phyloP scores from a whole-genome alignment of 192 early-diverging fungal species.

The Umbelopsis vinacea region DNA sequence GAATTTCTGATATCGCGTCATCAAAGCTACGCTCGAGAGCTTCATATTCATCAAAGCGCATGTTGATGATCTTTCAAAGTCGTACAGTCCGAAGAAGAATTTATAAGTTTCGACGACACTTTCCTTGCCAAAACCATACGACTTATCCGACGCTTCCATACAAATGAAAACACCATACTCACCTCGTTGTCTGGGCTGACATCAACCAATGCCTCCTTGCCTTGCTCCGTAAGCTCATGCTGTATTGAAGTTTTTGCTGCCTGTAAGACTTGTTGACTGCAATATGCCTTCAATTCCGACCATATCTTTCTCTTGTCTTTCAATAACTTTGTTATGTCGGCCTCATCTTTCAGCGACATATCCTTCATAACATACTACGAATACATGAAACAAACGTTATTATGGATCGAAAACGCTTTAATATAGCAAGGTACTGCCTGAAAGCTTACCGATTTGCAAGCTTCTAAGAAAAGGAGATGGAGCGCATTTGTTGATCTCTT shows the following conservation, averaged over 20 bases:
- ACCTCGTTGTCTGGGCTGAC: slow-evolving; percentile 31
- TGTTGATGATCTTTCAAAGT: slow-evolving; percentile 27
- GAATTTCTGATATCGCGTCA: slow-evolving; percentile 28
- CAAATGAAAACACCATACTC: slow-evolving; percentile 5
- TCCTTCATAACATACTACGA: slow-evolving; percentile 1
- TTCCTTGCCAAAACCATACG: neutral
- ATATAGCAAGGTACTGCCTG: too few relatives aligned
- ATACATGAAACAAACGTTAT: neutral
- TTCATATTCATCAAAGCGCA: slow-evolving; percentile 33
- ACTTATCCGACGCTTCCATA: neutral
- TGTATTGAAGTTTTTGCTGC: slow-evolving; percentile 11
- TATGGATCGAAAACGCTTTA: too few relatives aligned
- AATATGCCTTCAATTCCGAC: slow-evolving; percentile 11
- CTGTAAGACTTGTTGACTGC: neutral
- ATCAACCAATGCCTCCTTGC: slow-evolving; percentile 24
- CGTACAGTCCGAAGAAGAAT: neutral
- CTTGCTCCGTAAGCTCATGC: slow-evolving; percentile 18
- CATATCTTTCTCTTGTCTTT: slow-evolving; percentile 27
- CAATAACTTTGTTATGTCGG: slow-evolving; percentile 1
- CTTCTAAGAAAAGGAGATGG: slow-evolving; percentile 28
- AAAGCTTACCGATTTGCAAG: slow-evolving; percentile 4
- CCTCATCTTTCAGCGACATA: slow-evolving; percentile 5
- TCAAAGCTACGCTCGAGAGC: slow-evolving; percentile 30
- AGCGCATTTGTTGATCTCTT: slow-evolving; percentile 28
- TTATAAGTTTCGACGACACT: slow-evolving; percentile 14